phyloP scores from a whole-genome alignment of 176 grass and related monocot species.

The Dendrocalamus sinicus region DNA sequence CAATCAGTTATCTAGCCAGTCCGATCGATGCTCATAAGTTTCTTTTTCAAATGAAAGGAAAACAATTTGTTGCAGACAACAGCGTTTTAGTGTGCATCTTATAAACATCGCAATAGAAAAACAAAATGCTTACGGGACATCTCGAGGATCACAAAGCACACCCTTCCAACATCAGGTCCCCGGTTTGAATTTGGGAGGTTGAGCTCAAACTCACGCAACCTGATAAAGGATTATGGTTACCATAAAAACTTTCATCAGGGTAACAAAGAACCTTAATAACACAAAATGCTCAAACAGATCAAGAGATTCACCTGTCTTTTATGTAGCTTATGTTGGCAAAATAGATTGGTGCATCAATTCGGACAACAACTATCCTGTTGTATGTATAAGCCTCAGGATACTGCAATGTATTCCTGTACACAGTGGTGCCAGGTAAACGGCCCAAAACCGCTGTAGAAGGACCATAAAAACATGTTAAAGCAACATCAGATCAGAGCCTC shows the following conservation, averaged over 20 bases:
- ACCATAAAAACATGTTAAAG: conserved; percentile 22
- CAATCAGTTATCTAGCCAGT: conserved; percentile 11
- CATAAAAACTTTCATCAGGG: conserved; percentile 17
- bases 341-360: conserved; percentile 96
- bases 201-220: conserved; percentile 90
- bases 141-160: conserved; percentile 93
- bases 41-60: not conserved
- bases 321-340: conserved; percentile 97
- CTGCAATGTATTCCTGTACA: conserved; percentile 87
- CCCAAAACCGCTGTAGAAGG: conserved; percentile 77
- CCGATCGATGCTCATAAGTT: not conserved
- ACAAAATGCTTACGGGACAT: conserved; percentile 81
- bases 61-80: not conserved
- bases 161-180: conserved; percentile 73
- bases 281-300: conserved; percentile 18
- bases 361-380: conserved; percentile 84
- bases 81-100: not conserved
- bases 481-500: conserved; percentile 15
- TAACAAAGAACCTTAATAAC: conserved; percentile 14
- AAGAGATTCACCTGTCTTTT: conserved; percentile 77
- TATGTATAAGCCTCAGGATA: conserved; percentile 94
- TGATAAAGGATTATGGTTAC: conserved; percentile 42
- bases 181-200: conserved; percentile 67
- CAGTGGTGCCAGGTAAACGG: conserved; percentile 87
- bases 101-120: conserved; percentile 24